Base-by-base conservation (phyloP, 805 yeast species). In the Pichia insulana region DNA sequence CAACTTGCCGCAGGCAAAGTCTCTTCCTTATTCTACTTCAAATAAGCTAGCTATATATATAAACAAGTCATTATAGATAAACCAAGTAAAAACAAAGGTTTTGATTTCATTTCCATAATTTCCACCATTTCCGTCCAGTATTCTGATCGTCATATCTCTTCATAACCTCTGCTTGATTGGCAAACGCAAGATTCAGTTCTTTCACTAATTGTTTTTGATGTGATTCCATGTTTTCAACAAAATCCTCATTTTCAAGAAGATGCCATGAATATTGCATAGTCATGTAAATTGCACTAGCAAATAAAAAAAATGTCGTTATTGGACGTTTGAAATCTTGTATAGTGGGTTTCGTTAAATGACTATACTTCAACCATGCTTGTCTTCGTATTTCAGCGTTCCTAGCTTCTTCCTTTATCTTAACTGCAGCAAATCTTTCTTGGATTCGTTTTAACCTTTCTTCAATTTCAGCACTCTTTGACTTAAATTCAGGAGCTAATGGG, bases 1-100 rank as follows among this genome's bases (percentile, higher is more conserved):
- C 64, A 76, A 47, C 60, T 68, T 38, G 73, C 68, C 36, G 63
- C 74, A 18, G 81, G 84, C 46, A 71, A 74, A 53, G 58, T 79
- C 33, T 70, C 35, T 53, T 70, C 46, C 26, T 37, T 44, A 31
- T 26, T 28, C n/a, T 44, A 44, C 26, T 45, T 45, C 17, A 42
- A 38, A 37, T 42, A 33, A 25, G 30, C 44, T 25, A n/a, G n/a
- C n/a, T n/a, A n/a, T n/a, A n/a, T n/a, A 44, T 49, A 36, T 48
- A 46, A 33, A 54, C 42, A n/a, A 13, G 18, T 34, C 15, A 19
- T 27, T 30, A 34, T 22, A 11, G 26, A 15, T 11, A 31, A 19
- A 11, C n/a, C n/a, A n/a, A n/a, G n/a, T n/a, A n/a, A n/a, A n/a
- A n/a, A n/a, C n/a, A n/a, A n/a, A n/a, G n/a, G n/a, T n/a, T n/a